A percentile compares a stretch with the other conserved stretches of the same genome.
Evolutionary conservation across 305 asterid species (phyloP).

Genomic region (Fraxinus dipetala): DNA sequence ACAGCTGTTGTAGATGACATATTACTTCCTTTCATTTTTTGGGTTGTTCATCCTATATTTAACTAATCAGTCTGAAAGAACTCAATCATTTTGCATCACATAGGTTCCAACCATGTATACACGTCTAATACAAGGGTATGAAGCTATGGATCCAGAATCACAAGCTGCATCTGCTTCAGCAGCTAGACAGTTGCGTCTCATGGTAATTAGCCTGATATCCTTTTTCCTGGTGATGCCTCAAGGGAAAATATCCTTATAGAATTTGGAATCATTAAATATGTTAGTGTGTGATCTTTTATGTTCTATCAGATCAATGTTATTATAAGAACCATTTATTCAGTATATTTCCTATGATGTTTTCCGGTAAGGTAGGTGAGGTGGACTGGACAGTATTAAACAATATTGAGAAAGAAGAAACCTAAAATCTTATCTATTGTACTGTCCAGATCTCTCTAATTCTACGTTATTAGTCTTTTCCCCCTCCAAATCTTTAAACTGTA

Average conservation of each 20-base stretch:
- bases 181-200: conserved; percentile 81
- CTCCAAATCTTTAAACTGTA: conserved; percentile 9
- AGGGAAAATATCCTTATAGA: conserved; percentile 1
- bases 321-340: background rate
- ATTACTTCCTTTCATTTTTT: background rate
- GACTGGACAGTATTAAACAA: background rate
- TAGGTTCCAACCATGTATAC: conserved; percentile 98
- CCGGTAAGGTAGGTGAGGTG: background rate
- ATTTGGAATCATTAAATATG: background rate
- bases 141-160: conserved; percentile 76
- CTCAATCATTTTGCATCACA: conserved; percentile 4
- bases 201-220: conserved; percentile 53
- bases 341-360: background rate
- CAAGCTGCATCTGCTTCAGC: conserved; percentile 69
- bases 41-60: conserved; percentile 3
- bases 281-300: background rate
- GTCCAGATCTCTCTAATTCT: background rate
- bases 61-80: conserved; percentile 1
- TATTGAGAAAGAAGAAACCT: background rate
- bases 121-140: conserved; percentile 91
- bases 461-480: background rate
- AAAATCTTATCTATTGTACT: background rate
- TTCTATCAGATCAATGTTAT: background rate
- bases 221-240: conserved; percentile 11
- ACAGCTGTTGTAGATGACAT: background rate